phyloP scores from a whole-genome alignment of 1,284 basidiomycete species.

The Cutaneotrichosporon sp. region DNA sequence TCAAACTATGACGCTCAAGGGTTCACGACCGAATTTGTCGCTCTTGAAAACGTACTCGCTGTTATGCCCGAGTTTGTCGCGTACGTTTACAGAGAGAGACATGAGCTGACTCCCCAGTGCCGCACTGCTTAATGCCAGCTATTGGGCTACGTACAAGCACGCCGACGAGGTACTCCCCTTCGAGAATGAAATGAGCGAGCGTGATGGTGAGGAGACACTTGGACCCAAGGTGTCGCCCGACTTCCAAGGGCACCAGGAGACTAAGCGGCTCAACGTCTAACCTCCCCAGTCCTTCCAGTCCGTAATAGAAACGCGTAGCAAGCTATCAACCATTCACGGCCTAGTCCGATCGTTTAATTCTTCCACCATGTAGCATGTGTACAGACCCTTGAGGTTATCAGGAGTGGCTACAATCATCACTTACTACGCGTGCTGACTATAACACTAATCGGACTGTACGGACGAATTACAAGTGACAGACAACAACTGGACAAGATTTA shows the following conservation, averaged over 20 bases:
- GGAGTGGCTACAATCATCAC: neutral
- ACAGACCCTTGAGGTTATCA: neutral
- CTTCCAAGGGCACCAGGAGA: neutral
- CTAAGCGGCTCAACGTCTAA: neutral
- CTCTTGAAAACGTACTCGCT: conserved; percentile 23
- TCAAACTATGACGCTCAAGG: conserved; percentile 23
- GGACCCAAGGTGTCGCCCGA: neutral
- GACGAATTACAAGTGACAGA: neutral
- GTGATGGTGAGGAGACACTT: neutral
- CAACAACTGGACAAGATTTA: neutral
- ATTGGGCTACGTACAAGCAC: conserved; percentile 10
- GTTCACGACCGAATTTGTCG: conserved; percentile 21
- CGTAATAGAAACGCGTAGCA: neutral
- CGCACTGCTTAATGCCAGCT: conserved; percentile 15
- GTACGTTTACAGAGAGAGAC: conserved; percentile 10
- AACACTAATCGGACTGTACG: neutral
- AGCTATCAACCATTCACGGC: neutral
- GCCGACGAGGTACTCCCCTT: neutral
- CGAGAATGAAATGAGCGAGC: neutral
- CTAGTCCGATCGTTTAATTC: neutral
- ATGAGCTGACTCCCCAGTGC: conserved; percentile 6
- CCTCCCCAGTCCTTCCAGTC: neutral
- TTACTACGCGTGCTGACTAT: neutral
- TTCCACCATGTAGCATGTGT: neutral
- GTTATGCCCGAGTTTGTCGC: conserved; percentile 26